These are phyloP conservation scores for Linaria vulgaris DNA, from an alignment of 257 asterid genomes.

Conservation along the genomic window DNA sequence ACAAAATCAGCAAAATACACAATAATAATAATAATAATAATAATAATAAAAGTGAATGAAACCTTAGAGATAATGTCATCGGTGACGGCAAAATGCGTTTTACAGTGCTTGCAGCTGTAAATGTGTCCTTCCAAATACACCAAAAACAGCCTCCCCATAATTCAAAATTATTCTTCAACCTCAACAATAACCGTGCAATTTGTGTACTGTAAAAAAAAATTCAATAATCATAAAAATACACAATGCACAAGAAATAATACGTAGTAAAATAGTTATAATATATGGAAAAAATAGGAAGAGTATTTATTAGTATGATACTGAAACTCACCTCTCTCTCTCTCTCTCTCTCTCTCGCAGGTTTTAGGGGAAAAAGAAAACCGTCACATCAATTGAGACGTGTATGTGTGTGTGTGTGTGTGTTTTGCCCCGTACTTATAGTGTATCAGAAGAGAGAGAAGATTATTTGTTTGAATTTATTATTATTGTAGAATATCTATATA, in stretches of 20 bases:
- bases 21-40: not conserved
- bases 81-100: constrained; percentile 59
- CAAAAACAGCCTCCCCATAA: constrained; percentile 69
- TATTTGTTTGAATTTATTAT: too few species aligned
- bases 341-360: too few species aligned
- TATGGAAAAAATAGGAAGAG: not conserved
- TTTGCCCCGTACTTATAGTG: constrained; percentile 22
- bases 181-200: constrained; percentile 14
- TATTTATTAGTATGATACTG: constrained; percentile 26
- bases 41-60: not conserved
- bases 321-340: too few species aligned
- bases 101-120: constrained; percentile 76
- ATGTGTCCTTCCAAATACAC: constrained; percentile 55
- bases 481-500: too few species aligned
- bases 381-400: constrained; percentile 23
- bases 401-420: constrained; percentile 9
- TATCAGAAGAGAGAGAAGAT: constrained; percentile 17
- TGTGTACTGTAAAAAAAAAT: not conserved
- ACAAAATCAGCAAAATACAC: not conserved
- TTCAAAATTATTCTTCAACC: constrained; percentile 24
- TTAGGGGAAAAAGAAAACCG: constrained; percentile 21
- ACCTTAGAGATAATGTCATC: constrained; percentile 72
- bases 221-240: not conserved
- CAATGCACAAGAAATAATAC: constrained; percentile 23
- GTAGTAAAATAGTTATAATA: not conserved